Evolutionary conservation across 768 basidiomycete genomes (phyloP).

Genomic region (Lactifluus rugatus): DNA sequence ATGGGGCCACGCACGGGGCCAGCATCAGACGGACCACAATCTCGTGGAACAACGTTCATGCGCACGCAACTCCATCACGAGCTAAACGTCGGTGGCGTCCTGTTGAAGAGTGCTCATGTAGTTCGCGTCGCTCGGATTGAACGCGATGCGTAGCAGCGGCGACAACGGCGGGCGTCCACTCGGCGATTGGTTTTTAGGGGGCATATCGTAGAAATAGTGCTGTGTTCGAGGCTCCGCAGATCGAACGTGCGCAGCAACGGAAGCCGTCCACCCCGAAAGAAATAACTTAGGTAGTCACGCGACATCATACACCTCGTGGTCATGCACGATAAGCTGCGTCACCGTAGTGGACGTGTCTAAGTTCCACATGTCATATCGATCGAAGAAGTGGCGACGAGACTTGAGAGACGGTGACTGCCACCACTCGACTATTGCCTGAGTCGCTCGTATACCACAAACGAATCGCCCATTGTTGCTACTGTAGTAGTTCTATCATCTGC

Average conservation of each 20-base stretch:
- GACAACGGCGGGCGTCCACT: slow-evolving; percentile 72
- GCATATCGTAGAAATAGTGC: slow-evolving; percentile 96
- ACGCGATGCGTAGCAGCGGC: slow-evolving; percentile 77
- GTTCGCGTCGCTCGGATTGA: too few relatives aligned
- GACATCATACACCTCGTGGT: slow-evolving; percentile 92
- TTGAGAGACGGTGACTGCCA: slow-evolving; percentile 55
- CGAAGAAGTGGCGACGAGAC: slow-evolving; percentile 89
- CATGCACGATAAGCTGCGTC: slow-evolving; percentile 95
- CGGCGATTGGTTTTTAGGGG: slow-evolving; percentile 68
- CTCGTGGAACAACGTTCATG: slow-evolving; percentile 46
- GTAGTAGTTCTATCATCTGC: slow-evolving; percentile 65
- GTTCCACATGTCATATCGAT: slow-evolving; percentile 99
- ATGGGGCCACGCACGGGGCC: not conserved
- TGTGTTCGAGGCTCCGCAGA: too few relatives aligned
- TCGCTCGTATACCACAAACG: slow-evolving; percentile 86
- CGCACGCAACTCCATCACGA: slow-evolving; percentile 88
- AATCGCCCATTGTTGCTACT: slow-evolving; percentile 91
- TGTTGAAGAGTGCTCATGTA: slow-evolving; percentile 97
- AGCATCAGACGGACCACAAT: not conserved
- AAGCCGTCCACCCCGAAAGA: slow-evolving; percentile 99
- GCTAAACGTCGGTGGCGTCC: slow-evolving; percentile 82
- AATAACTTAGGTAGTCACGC: slow-evolving; percentile 96
- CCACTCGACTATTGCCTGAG: slow-evolving; percentile 50
- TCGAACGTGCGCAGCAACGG: too few relatives aligned
- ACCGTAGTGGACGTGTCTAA: slow-evolving; percentile 88